Evolutionary conservation across 2,329 filamentous ascomycete species (phyloP).

Genomic region (Colletotrichum sp.): DNA sequence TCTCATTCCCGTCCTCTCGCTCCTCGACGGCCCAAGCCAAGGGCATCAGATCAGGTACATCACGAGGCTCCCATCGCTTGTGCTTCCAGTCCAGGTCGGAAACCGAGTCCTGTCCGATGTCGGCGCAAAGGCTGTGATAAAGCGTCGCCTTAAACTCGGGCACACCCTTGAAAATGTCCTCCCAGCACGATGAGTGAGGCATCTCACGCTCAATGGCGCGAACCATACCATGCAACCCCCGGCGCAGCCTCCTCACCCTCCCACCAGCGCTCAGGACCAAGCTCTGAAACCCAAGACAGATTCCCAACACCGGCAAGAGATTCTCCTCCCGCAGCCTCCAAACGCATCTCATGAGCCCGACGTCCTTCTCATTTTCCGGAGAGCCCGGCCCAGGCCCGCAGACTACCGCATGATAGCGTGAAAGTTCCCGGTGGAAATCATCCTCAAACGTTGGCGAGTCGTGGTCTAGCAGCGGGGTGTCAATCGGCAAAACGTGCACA

Average conservation of each 20-base stretch:
- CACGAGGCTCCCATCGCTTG: constrained; percentile 43
- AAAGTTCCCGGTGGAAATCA: constrained; percentile 55
- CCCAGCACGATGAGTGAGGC: constrained; percentile 16
- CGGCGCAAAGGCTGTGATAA: constrained; percentile 71
- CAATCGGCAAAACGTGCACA: constrained; percentile 76
- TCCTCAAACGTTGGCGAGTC: constrained; percentile 43
- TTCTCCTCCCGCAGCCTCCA: constrained; percentile 70
- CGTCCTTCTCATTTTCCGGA: constrained; percentile 73
- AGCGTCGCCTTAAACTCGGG: constrained; percentile 72
- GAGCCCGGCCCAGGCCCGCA: constrained; percentile 91
- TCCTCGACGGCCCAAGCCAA: constrained; percentile 67
- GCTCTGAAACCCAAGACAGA: constrained; percentile 90
- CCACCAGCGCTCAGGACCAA: constrained; percentile 73
- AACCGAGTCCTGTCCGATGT: constrained; percentile 54
- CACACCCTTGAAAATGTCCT: constrained; percentile 71
- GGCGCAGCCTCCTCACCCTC: constrained; percentile 66
- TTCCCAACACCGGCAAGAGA: constrained; percentile 79
- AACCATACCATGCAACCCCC: constrained; percentile 84
- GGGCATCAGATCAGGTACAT: constrained; percentile 51
- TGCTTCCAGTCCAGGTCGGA: constrained; percentile 37
- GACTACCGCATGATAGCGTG: constrained; percentile 81
- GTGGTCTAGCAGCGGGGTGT: constrained; percentile 57
- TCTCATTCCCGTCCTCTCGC: constrained; percentile 42
- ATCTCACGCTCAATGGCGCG: constrained; percentile 64
- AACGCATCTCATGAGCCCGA: constrained; percentile 80